Evolutionary conservation across 495 filamentous ascomycete genomes (phyloP), one percentile per base, ranked within the genome.

Genomic region (Annulohypoxylon stygium): DNA sequence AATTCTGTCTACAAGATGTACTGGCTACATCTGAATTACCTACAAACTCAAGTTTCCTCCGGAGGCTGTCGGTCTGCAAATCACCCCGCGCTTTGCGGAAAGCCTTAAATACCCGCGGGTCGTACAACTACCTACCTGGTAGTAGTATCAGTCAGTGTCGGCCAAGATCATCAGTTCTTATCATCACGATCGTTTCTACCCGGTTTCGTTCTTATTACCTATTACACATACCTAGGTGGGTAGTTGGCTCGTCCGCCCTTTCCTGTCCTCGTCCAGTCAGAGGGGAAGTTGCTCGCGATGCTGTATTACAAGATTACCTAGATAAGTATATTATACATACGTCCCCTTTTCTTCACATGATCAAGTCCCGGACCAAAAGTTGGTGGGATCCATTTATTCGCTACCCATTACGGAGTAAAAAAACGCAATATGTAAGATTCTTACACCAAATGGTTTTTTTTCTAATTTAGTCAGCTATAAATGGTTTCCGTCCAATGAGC

Each of bases 401-500:
- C 12, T 48, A 36, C 26, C 47, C 25, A 16, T 51, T 53, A 53
- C 65, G 43, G 41, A 68, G 25, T 18, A 54, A 9, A 33, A 61
- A 26, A 50, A 47, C 47, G 61, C 47, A 58, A 48, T 63, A 67
- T 73, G 70, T 72, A 67, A 69, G 70, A 73, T 59, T 78, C 77
- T 78, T 72, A 78, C 76, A 78, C 77, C 75, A 75, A 70, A 41
- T 74, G 65, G 65, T 70, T 74, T 67, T 30, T 30, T 30, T 30
- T 30, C 30, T 75, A 75, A 72, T 69, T 71, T 71, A 59, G 69
- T 74, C 75, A 76, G 71, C 73, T 77, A 75, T 70, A 65, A 65
- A 48, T 45, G 23, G 14, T 20, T 16, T 47, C 45, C 59, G 51
- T 61, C 76, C 74, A 78, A 78, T 78, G 30, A 61, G 71, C 60